Evolutionary conservation across 163 green algal species (phyloP), one percentile per base, ranked within the genome.

Genomic region (Chlorella variabilis): DNA sequence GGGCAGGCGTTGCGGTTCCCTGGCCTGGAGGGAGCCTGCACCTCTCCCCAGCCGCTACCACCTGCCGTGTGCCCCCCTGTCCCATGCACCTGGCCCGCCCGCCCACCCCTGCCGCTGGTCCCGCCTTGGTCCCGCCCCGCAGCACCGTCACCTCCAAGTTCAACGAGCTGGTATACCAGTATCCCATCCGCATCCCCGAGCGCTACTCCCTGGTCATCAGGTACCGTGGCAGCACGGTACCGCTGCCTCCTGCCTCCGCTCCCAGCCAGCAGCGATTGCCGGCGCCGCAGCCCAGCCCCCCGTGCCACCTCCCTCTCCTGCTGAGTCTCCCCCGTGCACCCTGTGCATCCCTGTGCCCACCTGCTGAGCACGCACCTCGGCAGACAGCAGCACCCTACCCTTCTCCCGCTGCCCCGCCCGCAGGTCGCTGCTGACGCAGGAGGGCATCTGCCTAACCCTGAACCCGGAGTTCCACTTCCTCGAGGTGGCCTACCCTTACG

Each of bases 161-260:
- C 91, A 99, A 99, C 83, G 93, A 99, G 91, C 92, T 99, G 5
- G 95, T 99, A 73, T 99, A 98, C 91, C 91, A 99, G 90, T 99
- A 99, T 90, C 97, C 96, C 68, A 99, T 99, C 86, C 95, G 96
- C 81, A 99, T 99, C 84, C 97, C 97, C 15, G 97, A 99, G 90
- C 92, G 97, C 34, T 99, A 98, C 91, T 94, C 92, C 17, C 89
- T 99, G 0, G 96, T 99, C 74, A 99, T 99, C 88, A 89, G 97
- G 82, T 97, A 62, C 54, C 5, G 15, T 25, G 5, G 20, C 54
- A 4, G 20, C 18, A n/a, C 15, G 25, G 54, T n/a, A 29, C 54
- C 18, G 5, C 23, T 9, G 54, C 54, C 25, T n/a, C 45, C 11
- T 54, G 45, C 45, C 45, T 54, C 45, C 15, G 45, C 45, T 54